phyloP scores from a whole-genome alignment of 73 alveolate genomes.

The Breviolum minutum region DNA sequence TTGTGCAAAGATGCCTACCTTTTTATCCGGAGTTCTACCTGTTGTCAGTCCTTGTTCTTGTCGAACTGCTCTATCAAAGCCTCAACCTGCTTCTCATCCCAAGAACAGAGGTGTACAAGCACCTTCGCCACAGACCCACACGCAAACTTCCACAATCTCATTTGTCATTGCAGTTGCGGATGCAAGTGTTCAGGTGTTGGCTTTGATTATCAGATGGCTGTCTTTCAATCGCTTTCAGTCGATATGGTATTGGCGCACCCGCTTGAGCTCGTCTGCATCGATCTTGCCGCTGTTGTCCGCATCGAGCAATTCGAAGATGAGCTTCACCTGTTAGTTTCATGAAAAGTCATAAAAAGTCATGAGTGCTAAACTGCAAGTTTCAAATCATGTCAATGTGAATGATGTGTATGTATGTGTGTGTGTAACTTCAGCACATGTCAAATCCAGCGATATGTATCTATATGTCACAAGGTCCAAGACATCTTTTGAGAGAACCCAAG shows the following conservation, averaged over 20 bases:
- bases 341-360: background rate
- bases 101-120: background rate
- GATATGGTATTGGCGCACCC: background rate
- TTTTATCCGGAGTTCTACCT: background rate
- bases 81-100: constrained; percentile 52
- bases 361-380: background rate
- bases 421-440: background rate
- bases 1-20: no score
- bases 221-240: background rate
- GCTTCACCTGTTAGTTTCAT: constrained; percentile 2
- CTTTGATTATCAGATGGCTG: background rate
- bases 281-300: constrained; percentile 84
- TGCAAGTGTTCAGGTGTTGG: background rate
- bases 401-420: background rate
- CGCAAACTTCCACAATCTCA: background rate
- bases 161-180: background rate
- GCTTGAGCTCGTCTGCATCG: constrained; percentile 62
- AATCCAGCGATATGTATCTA: background rate
- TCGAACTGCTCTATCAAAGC: constrained; percentile 55
- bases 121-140: background rate
- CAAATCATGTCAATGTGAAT: background rate
- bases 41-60: constrained; percentile 50
- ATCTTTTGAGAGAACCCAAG: background rate
- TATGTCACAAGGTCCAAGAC: background rate
- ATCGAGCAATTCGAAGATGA: constrained; percentile 60